Conservation (phyloP, 768 basidiomycete species). For the Naematelia encephala region DNA sequence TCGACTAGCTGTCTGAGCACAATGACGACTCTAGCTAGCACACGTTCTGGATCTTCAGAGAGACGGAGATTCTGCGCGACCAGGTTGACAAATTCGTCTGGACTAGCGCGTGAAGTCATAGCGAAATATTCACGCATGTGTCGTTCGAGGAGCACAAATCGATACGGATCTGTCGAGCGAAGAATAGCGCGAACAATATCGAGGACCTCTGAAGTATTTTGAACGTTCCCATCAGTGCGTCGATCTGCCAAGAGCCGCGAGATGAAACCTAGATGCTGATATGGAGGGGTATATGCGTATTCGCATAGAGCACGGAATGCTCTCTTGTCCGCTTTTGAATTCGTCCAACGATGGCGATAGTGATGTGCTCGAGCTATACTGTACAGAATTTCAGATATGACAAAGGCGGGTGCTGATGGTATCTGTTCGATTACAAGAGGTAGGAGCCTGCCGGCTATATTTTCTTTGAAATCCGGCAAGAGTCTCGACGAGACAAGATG, state of each 20-base stretch:
- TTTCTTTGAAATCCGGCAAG: background rate
- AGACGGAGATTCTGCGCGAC: background rate
- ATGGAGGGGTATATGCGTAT: background rate
- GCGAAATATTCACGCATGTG: background rate
- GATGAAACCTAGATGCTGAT: background rate
- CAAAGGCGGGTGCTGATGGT: background rate
- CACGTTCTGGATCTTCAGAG: background rate
- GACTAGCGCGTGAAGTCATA: background rate
- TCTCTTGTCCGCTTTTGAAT: background rate
- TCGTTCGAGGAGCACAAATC: background rate
- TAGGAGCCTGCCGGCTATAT: background rate
- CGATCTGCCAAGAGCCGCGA: background rate
- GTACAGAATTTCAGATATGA: background rate
- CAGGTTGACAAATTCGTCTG: background rate
- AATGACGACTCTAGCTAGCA: background rate
- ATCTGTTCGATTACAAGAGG: background rate
- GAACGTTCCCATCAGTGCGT: background rate
- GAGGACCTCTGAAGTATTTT: background rate
- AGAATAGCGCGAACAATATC: background rate
- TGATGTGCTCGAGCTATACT: background rate
- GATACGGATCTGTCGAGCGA: background rate
- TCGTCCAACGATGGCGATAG: background rate
- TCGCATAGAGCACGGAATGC: background rate
- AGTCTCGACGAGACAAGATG: background rate
- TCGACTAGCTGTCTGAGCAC: background rate